Base-by-base conservation (phyloP, 768 basidiomycete species). In the Boletus reticuloceps region DNA sequence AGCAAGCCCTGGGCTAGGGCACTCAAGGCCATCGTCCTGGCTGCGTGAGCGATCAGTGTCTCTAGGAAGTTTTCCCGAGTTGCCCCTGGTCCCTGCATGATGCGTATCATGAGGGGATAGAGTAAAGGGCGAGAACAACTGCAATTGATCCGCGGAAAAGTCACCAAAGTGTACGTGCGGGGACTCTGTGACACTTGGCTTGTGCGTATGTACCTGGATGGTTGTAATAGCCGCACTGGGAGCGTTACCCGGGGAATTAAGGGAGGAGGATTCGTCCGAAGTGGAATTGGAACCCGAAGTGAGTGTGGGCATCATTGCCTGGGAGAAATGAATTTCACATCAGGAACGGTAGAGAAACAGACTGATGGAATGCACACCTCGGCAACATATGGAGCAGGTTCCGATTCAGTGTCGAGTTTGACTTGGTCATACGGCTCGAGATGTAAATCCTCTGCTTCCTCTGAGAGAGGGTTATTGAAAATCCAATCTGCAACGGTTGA, bases 401-500 rank as follows among this genome's bases (percentile, higher is more conserved):
- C 60, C 38, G 51, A 43, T 36, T 54, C 49, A 13, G 40, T 16
- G 34, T 56, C 40, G 12, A 37, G 34, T 17, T 50, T 34, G 36
- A 13, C 25, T n/a, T 8, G 34, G 36, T 38, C 13, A 8, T 54
- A 50, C 31, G 34, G 40, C 31, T 64, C 58, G 5, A 25, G 32
- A 17, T 64, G 76, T 2, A 31, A 5, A 50, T 76, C 77, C 48
- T 84, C 84, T 16, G 82, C 81, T 53, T 84, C 85, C 56, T 80
- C 85, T 40, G 75, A 73, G 27, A 82, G 60, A 1, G 83, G 71
- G 44, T 85, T 82, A 54, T 81, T 83, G 68, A 89, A 89, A 65
- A 90, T 87, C 84, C 88, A 88, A 56, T 84, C 75, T 6, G 85
- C 79, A 19, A 89, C 82, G 27, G 82, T 76, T 17, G 78, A 74